phyloP scores from a whole-genome alignment of 2,329 filamentous ascomycete genomes.

The Rhexocercosporidium sp. region DNA sequence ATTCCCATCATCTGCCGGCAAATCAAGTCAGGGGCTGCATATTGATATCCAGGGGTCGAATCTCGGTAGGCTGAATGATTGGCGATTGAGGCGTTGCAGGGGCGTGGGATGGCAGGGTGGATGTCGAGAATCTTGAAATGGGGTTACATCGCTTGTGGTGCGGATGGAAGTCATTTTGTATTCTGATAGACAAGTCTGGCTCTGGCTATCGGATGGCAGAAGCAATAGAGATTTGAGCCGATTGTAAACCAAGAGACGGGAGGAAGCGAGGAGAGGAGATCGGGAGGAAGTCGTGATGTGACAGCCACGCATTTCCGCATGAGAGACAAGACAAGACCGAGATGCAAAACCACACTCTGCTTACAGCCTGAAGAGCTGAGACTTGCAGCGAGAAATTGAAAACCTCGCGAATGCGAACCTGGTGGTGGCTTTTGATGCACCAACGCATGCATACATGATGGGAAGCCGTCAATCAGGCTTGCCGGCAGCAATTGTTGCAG shows the following conservation, averaged over 20 bases:
- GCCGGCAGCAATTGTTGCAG: not conserved
- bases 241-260: not conserved
- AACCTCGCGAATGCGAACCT: constrained; percentile 23
- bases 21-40: not conserved
- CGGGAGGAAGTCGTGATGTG: not conserved
- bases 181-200: no score
- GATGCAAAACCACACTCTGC: constrained; percentile 14
- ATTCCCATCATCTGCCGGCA: not conserved
- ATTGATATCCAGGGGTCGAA: constrained; percentile 1
- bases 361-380: constrained; percentile 24
- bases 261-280: not conserved
- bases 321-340: constrained; percentile 4
- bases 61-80: constrained; percentile 5
- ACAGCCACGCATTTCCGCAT: constrained; percentile 21
- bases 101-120: not conserved
- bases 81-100: not conserved
- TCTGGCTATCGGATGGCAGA: not conserved
- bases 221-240: not conserved
- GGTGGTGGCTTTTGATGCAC: not conserved
- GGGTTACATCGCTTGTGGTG: not conserved
- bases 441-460: not conserved
- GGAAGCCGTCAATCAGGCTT: not conserved
- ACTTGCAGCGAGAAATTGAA: constrained; percentile 18
- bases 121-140: not conserved
- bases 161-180: no score